A percentile compares a stretch with the other conserved stretches of the same genome.
Conservation (phyloP, 768 basidiomycete genomes). For the Cystofilobasidium macerans region DNA sequence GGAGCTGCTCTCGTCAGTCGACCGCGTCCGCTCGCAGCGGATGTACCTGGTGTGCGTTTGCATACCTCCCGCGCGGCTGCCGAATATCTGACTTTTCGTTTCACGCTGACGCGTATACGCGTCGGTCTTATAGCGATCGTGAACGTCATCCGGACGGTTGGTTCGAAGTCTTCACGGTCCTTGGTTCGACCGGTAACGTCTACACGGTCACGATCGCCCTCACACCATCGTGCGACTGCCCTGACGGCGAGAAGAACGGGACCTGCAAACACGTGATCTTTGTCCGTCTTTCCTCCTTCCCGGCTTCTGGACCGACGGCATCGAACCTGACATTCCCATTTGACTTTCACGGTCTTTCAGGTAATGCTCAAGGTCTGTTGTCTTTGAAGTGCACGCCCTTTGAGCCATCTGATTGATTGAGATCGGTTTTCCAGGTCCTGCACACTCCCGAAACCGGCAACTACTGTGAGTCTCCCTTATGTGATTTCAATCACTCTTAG, state of each 20-base stretch:
- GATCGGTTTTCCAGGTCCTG: no score
- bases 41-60: background rate
- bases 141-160: background rate
- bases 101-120: background rate
- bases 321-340: no score
- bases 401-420: no score
- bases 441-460: background rate
- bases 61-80: background rate
- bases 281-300: no score
- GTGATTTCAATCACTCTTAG: no score
- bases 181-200: slow-evolving; percentile 16
- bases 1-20: background rate
- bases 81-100: background rate
- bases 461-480: no score
- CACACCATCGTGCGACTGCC: slow-evolving; percentile 15
- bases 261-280: slow-evolving; percentile 25
- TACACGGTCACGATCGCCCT: slow-evolving; percentile 18
- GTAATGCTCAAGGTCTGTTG: slow-evolving; percentile 10
- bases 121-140: background rate
- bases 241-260: slow-evolving; percentile 11
- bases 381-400: no score
- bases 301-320: no score
- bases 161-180: slow-evolving; percentile 13
- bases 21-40: slow-evolving; percentile 10
- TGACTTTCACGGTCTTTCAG: no score